phyloP scores from a whole-genome alignment of 495 filamentous ascomycete species.

The Cercophora samala region DNA sequence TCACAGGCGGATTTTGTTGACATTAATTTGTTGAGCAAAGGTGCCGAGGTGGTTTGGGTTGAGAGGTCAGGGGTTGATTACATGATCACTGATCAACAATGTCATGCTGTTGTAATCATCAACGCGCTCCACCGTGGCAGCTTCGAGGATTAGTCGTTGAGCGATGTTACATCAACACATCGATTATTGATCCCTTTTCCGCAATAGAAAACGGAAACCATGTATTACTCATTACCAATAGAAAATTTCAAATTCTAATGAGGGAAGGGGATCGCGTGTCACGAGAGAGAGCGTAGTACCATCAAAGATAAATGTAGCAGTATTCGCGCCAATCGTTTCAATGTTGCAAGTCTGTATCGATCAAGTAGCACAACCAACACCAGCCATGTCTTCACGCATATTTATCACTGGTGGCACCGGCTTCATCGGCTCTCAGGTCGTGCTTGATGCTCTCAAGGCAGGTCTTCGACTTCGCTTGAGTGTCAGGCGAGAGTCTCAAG shows the following conservation, averaged over 20 bases:
- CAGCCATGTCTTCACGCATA: conserved; percentile 15
- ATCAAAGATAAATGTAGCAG: not conserved
- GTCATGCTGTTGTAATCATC: conserved; percentile 19
- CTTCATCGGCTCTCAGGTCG: conserved; percentile 38
- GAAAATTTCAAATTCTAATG: not conserved
- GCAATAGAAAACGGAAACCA: not conserved
- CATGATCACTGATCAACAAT: conserved; percentile 12
- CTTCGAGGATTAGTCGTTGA: conserved; percentile 25
- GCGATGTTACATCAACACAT: not conserved
- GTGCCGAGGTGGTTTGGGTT: not conserved
- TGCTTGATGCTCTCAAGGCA: conserved; percentile 17
- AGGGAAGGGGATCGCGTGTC: not conserved
- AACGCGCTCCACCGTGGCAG: conserved; percentile 36
- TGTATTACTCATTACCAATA: not conserved
- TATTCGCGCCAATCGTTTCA: not conserved
- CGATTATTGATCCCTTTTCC: not conserved
- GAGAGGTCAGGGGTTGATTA: not conserved
- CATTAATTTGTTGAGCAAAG: not conserved
- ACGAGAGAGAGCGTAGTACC: not conserved
- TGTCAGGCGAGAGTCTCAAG: conserved; percentile 16
- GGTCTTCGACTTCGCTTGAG: conserved; percentile 15
- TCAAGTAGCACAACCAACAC: no score
- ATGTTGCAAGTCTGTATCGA: not conserved
- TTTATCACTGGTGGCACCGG: conserved; percentile 40
- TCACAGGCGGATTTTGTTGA: not conserved